Evolutionary conservation across 2,329 filamentous ascomycete species (phyloP), one percentile per base, ranked within the genome.

Genomic region (Colletotrichum truncatum): DNA sequence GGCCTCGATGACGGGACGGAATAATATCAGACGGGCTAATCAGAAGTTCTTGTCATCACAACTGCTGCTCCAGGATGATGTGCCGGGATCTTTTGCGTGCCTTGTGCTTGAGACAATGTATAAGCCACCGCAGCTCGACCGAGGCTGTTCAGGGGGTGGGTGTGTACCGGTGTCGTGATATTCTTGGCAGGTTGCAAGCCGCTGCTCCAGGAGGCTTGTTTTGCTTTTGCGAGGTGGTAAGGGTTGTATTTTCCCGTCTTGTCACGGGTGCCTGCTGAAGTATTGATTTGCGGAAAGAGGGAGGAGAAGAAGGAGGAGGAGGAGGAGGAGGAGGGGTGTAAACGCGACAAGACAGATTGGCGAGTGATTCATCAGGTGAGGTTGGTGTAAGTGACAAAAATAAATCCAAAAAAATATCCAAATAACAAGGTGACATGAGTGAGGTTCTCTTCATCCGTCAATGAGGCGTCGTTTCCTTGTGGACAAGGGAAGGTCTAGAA

Each of bases 11-110:
- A 45, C 4, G 18, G 26, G 61, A 60, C 55, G 55, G 39, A 64
- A 60, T 34, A 39, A 53, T 60, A 64, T 25, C 54, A 46, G 23
- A 61, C 45, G 52, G 41, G 26, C 39, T 39, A 59, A 59, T 45
- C 7, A 23, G 21, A 45, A 23, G 16, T 18, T 5, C 16, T 36
- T 4, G 14, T 9, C 14, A 3, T 32, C 25, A 25, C 11, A 36
- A 26, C 6, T 25, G 21, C 52, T 30, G n/a, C 16, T 39, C 16
- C 25, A 4, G 23, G 7, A 18, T 18, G n/a, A 49, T 23, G 32
- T 28, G n/a, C 16, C 21, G 41, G 48, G 23, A 36, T 11, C n/a
- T 43, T 34, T 34, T 34, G 46, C 26, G 18, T 14, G 16, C 39
- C 12, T 26, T 6, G 16, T 36, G 8, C 21, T n/a, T 12, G 52